Conservation (phyloP, 2,329 filamentous ascomycete species). For the Aspergillaceae sp. region DNA sequence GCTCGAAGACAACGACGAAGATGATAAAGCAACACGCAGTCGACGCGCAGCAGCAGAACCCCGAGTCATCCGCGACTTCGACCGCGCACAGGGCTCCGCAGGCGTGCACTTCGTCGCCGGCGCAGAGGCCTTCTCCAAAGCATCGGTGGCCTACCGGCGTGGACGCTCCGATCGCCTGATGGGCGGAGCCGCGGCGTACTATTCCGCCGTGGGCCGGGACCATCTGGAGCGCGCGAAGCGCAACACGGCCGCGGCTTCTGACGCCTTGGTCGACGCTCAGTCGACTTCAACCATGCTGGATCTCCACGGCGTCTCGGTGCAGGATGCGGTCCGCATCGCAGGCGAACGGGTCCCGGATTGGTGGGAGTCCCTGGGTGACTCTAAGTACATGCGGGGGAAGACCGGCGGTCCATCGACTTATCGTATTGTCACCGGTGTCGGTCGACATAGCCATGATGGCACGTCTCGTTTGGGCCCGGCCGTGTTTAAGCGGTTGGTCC, state of each 20-base stretch:
- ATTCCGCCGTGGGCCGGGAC: conserved; percentile 61
- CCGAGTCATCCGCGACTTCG: conserved; percentile 12
- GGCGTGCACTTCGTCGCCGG: conserved; percentile 40
- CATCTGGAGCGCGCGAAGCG: conserved; percentile 50
- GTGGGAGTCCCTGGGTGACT: conserved; percentile 68
- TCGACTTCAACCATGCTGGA: conserved; percentile 58
- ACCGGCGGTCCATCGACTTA: conserved; percentile 45
- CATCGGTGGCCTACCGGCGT: conserved; percentile 49
- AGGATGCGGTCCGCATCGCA: conserved; percentile 72
- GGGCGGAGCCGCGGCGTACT: conserved; percentile 66
- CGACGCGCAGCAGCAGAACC: conserved; percentile 3
- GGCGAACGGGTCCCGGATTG: conserved; percentile 58
- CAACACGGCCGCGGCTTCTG: conserved; percentile 58
- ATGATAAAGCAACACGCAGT: conserved; percentile 2
- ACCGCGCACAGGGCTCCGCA: conserved; percentile 30
- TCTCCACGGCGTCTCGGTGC: conserved; percentile 73
- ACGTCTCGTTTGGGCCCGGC: conserved; percentile 67
- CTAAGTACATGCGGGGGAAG: conserved; percentile 42
- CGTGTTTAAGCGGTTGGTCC: conserved; percentile 65
- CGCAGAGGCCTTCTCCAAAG: conserved; percentile 48
- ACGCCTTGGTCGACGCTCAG: conserved; percentile 59
- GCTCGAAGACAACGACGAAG: conserved; percentile 17
- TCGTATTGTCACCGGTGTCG: conserved; percentile 71
- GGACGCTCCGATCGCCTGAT: conserved; percentile 64
- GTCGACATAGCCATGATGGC: conserved; percentile 68